These are phyloP conservation scores for Pseudonectria foliicola DNA, from an alignment of 2,329 filamentous ascomycete species.

Conservation along the genomic window DNA sequence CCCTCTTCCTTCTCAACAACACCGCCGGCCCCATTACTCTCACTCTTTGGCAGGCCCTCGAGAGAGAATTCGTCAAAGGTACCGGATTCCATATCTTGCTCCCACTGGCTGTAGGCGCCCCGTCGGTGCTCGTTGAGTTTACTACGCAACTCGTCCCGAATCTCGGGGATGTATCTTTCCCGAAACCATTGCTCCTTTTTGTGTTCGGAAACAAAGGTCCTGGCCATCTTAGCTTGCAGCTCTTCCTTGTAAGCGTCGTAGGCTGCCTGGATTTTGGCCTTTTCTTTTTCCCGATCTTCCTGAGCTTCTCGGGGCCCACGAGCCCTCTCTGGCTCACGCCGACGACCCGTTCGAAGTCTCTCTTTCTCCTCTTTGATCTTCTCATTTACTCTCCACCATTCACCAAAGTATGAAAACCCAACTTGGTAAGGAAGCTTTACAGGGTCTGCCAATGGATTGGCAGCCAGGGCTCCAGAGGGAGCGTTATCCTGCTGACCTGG, in stretches of 20 bases:
- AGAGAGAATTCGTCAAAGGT: slow-evolving; percentile 91
- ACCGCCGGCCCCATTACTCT: slow-evolving; percentile 80
- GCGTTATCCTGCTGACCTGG: slow-evolving; percentile 59
- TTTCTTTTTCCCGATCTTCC: slow-evolving; percentile 73
- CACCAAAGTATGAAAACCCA: slow-evolving; percentile 77
- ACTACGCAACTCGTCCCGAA: slow-evolving; percentile 65
- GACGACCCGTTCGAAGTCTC: slow-evolving; percentile 59
- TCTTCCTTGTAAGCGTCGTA: slow-evolving; percentile 64
- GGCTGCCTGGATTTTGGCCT: slow-evolving; percentile 65
- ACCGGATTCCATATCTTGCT: slow-evolving; percentile 75
- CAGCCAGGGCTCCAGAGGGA: slow-evolving; percentile 30
- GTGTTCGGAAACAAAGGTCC: slow-evolving; percentile 83
- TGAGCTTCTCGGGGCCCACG: slow-evolving; percentile 58
- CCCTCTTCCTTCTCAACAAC: slow-evolving; percentile 92
- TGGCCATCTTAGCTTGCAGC: slow-evolving; percentile 71
- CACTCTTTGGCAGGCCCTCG: slow-evolving; percentile 88
- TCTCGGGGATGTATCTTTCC: slow-evolving; percentile 83
- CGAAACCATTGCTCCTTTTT: slow-evolving; percentile 98
- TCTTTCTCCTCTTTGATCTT: slow-evolving; percentile 78
- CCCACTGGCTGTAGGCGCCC: slow-evolving; percentile 77
- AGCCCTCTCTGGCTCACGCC: slow-evolving; percentile 56
- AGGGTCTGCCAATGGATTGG: slow-evolving; percentile 67
- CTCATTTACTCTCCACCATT: slow-evolving; percentile 81
- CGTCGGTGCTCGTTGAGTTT: slow-evolving; percentile 76
- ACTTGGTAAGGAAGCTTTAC: slow-evolving; percentile 70